These are phyloP conservation scores for Talaromyces marneffei DNA, from an alignment of 2,329 filamentous ascomycete species.

Conservation along the genomic window DNA sequence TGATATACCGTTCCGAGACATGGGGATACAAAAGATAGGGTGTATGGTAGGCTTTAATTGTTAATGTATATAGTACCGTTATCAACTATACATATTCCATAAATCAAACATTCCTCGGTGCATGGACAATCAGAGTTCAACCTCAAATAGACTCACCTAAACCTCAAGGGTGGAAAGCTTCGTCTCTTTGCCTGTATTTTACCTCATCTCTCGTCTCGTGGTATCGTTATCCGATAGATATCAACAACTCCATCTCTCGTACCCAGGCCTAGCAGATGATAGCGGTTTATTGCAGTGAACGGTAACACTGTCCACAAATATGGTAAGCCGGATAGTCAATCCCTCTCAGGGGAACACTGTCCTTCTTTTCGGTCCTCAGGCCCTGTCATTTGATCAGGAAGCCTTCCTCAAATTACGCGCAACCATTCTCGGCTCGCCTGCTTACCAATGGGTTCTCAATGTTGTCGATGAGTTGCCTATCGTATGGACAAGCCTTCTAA, in stretches of 20 bases:
- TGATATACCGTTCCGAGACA: neutral
- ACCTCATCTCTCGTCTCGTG: neutral
- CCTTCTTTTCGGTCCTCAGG: neutral
- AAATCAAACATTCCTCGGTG: neutral
- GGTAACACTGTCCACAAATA: constrained; percentile 32
- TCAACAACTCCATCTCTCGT: neutral
- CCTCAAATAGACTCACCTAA: neutral
- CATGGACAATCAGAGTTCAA: neutral
- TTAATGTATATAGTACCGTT: neutral
- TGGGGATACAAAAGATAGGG: neutral
- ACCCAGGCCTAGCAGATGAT: neutral
- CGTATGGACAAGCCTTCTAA: neutral
- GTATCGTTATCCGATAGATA: neutral
- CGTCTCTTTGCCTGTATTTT: neutral
- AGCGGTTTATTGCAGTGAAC: neutral
- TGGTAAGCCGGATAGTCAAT: constrained; percentile 11
- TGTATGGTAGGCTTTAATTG: neutral
- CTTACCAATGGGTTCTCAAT: neutral
- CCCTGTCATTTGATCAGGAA: neutral
- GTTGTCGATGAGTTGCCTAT: neutral
- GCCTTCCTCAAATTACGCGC: neutral
- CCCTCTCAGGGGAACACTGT: neutral
- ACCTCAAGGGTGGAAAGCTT: too few species aligned
- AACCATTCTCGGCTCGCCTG: neutral
- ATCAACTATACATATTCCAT: neutral